Evolutionary conservation across 345 rosid species (phyloP), one percentile per base, ranked within the genome.

Genomic region (Sisymbrium altissimum): DNA sequence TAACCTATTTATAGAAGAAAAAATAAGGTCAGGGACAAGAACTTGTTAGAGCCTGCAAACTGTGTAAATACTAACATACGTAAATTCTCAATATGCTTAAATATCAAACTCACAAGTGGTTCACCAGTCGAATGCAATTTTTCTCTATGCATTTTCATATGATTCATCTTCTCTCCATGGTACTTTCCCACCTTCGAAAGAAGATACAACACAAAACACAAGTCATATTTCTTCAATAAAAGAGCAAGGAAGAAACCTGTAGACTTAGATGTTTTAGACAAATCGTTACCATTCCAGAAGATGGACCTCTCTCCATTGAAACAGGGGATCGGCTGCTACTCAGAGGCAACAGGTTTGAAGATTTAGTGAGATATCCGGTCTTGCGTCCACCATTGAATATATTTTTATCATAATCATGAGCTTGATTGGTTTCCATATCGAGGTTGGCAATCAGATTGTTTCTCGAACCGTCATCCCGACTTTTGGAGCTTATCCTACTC

Each of bases 251-350:
- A 27, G 30, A 23, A 64, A 60, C 15, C 1, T 57, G 11, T 32
- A 52, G 38, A 14, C 3, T 41, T 48, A 64, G 8, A 52, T 15
- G 11, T 41, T 27, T 41, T 13, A 45, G 43, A 41, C 17, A 73
- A 75, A 85, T 92, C 82, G 83, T 87, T 70, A 59, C 79, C 68
- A 61, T 77, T 75, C 70, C 82, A 62, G 76, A 70, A 76, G 80
- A 72, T 17, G 68, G 79, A 54, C 73, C 82, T 74, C 84, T 84
- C 75, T 82, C 89, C 56, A 74, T 80, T 15, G 78, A 43, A 40
- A 73, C 82, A 63, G 80, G 66, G 72, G 84, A 80, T 38, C 86
- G 67, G 35, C 62, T 80, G 27, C 78, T 70, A 46, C 79, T 74
- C n/a, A 70, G 80, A 67, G 63, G 77, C 29, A 68, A 72, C 55